Evolutionary conservation across 1,284 basidiomycete species (phyloP).

Genomic region (Cystobasidium pallidum): DNA sequence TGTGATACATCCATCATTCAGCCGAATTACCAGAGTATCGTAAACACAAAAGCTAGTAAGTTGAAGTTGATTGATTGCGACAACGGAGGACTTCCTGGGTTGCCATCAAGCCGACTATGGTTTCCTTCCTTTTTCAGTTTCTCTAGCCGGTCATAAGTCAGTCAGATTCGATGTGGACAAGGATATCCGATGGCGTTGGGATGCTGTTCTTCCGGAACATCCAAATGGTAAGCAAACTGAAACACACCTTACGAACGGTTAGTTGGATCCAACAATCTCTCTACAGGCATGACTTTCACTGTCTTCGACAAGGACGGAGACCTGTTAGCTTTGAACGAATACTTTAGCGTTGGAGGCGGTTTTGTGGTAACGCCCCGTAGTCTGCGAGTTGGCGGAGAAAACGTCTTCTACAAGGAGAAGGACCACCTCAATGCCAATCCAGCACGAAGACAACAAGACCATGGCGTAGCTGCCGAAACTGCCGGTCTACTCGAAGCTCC

Average conservation of each 20-base stretch:
- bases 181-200: conserved; percentile 91
- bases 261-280: not conserved
- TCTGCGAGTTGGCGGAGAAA: conserved; percentile 72
- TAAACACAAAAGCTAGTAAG: conserved; percentile 51
- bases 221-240: conserved; percentile 51
- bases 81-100: no score
- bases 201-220: conserved; percentile 59
- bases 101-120: not conserved
- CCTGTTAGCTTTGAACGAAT: conserved; percentile 90
- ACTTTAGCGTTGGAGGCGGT: conserved; percentile 62
- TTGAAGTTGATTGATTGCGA: no score
- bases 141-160: conserved; percentile 71
- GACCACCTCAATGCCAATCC: conserved; percentile 76
- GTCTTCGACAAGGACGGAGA: conserved; percentile 79
- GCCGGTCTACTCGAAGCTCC: not conserved
- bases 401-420: conserved; percentile 95
- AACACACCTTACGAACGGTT: not conserved
- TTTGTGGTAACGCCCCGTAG: conserved; percentile 38
- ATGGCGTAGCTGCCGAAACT: conserved; percentile 60
- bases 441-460: conserved; percentile 73
- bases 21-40: conserved; percentile 53
- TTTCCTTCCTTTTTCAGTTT: conserved; percentile 57
- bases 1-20: conserved; percentile 74
- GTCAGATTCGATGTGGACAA: conserved; percentile 82
- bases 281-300: conserved; percentile 80